Evolutionary conservation across 23 red algal genomes (phyloP), one percentile per base, ranked within the genome.

Genomic region (Gracilaria vermiculophylla): DNA sequence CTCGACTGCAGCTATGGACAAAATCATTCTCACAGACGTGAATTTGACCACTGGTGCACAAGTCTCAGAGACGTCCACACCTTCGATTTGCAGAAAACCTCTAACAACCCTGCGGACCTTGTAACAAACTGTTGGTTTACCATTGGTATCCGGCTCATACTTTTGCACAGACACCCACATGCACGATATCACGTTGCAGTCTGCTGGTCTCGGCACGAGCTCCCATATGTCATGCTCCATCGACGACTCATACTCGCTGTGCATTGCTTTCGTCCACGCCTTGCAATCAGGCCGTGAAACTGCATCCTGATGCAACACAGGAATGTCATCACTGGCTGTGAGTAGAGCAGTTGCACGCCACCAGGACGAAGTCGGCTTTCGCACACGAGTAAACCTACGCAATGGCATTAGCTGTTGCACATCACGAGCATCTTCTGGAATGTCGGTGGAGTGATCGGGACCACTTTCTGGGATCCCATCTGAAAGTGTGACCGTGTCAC

Each of bases 1-100:
- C 33, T 20, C 14, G 1, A 60, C 70, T 0, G 86, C 86, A 23
- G 41, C 10, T 2, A 80, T 19, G 5, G 73, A 58, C 36, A 90
- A 32, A 19, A 80, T 60, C 51, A 78, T 44, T 20, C 86, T 78
- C 4, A 90, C 39, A 0, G 71, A 67, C 0, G 67, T 90, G 24
- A 78, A 78, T 2, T 78, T 60, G 10, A 80, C 86, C 19, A 90
- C 86, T 20, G 86, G 86, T n/a, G 86, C 86, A 65, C 27, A 90
- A 24, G 71, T 78, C 0, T 77, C 86, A 19, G 3, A 67, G 42
- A 65, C 80, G 52, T 90, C 71, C 3, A 58, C 66, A 35, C 82
- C 62, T 24, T 86, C 82, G 31, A 86, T 33, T 54, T 78, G 67
- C 33, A 64, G 57, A 42, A 78, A 78, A 0, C 72, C 86, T 40